A percentile compares a stretch with the other conserved stretches of the same genome.
phyloP scores from a whole-genome alignment of 441 rosid species.

The California macrophylla region DNA sequence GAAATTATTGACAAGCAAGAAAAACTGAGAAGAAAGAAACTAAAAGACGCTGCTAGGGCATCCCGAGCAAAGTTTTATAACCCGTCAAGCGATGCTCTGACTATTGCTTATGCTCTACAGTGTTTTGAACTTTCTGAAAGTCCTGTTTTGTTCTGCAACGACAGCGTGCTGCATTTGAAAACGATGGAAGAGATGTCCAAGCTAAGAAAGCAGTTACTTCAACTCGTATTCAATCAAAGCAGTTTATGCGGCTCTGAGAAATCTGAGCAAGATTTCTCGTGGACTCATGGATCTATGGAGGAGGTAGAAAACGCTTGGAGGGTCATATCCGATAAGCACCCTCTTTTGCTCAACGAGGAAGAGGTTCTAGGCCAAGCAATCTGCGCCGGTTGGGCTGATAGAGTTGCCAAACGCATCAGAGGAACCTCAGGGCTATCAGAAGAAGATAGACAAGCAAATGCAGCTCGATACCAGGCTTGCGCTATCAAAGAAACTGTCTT shows the following conservation, averaged over 20 bases:
- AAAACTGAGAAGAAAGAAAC: constrained; percentile 43
- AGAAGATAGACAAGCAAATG: constrained; percentile 36
- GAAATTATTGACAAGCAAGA: constrained; percentile 33
- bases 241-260: constrained; percentile 23
- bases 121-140: constrained; percentile 51
- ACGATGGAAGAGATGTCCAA: constrained; percentile 89
- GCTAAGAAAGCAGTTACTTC: constrained; percentile 74
- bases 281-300: constrained; percentile 55
- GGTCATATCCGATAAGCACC: constrained; percentile 33
- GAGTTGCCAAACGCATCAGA: constrained; percentile 61
- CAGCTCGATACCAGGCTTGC: constrained; percentile 58
- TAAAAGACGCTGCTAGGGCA: constrained; percentile 39
- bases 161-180: constrained; percentile 51
- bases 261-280: constrained; percentile 39
- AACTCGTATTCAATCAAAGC: constrained; percentile 48
- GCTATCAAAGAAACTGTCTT: constrained; percentile 54
- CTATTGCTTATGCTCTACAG: constrained; percentile 58
- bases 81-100: constrained; percentile 70
- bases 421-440: constrained; percentile 25
- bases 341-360: constrained; percentile 56
- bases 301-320: constrained; percentile 68
- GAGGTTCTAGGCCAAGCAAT: constrained; percentile 67
- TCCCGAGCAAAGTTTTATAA: constrained; percentile 56
- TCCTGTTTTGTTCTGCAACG: constrained; percentile 43
- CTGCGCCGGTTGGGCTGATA: constrained; percentile 94